These are phyloP conservation scores for Neospermospora avenae DNA, from an alignment of 2,329 filamentous ascomycete genomes.

Conservation along the genomic window DNA sequence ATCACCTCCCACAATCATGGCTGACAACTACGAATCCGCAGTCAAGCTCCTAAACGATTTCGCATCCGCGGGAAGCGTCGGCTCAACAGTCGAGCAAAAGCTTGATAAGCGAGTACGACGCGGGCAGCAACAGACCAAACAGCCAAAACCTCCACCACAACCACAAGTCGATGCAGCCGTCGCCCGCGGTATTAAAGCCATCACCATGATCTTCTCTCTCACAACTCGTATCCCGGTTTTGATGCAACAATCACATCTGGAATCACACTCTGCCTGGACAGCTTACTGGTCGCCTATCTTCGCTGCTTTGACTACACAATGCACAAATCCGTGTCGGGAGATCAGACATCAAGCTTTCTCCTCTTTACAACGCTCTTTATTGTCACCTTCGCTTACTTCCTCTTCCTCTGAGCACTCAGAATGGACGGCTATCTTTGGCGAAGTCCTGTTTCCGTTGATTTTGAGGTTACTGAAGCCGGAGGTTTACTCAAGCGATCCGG, in stretches of 20 bases:
- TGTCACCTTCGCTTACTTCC: conserved; percentile 81
- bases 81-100: conserved; percentile 66
- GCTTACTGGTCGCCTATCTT: conserved; percentile 98
- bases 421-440: conserved; percentile 92
- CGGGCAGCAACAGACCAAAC: conserved; percentile 41
- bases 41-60: conserved; percentile 86
- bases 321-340: conserved; percentile 90
- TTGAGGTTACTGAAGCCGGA: conserved; percentile 86
- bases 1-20: conserved; percentile 75
- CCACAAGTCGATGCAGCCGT: conserved; percentile 68
- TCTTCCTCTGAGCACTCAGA: conserved; percentile 79
- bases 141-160: conserved; percentile 44
- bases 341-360: conserved; percentile 86
- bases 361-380: conserved; percentile 77
- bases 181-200: conserved; percentile 72
- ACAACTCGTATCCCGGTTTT: conserved; percentile 78
- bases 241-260: conserved; percentile 90
- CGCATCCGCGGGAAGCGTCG: conserved; percentile 75
- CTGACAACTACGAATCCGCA: conserved; percentile 92
- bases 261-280: conserved; percentile 88
- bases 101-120: conserved; percentile 51
- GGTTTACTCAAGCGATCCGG: conserved; percentile 84
- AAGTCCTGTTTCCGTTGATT: conserved; percentile 91
- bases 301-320: conserved; percentile 81
- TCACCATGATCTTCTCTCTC: conserved; percentile 78